Conservation (phyloP, 345 rosid genomes). For the Populus alba region DNA sequence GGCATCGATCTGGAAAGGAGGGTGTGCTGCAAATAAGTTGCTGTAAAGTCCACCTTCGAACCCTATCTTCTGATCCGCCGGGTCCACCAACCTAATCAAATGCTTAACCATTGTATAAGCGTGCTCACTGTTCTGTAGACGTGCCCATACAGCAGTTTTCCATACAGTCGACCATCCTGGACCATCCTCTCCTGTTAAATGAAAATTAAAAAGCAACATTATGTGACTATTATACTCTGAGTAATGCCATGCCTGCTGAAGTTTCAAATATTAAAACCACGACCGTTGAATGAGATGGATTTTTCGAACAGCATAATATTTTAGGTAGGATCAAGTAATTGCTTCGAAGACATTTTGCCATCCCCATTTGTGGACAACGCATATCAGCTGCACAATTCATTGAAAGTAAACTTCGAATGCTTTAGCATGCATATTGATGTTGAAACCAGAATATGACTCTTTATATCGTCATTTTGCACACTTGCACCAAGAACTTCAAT, state of each 20-base stretch:
- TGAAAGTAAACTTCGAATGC: neutral
- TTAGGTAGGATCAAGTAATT: neutral
- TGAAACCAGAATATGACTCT: neutral
- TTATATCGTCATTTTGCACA: neutral
- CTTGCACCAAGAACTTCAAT: neutral
- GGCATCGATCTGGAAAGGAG: conserved; percentile 95
- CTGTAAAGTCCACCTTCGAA: conserved; percentile 83
- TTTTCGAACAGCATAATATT: neutral
- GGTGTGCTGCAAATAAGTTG: conserved; percentile 90
- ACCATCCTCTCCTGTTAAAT: conserved; percentile 73
- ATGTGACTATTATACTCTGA: neutral
- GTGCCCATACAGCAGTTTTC: conserved; percentile 91
- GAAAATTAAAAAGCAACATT: neutral
- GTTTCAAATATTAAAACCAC: neutral
- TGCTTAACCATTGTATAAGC: conserved; percentile 74
- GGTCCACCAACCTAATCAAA: conserved; percentile 66
- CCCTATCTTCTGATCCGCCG: conserved; percentile 48
- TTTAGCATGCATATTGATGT: neutral
- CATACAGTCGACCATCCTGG: conserved; percentile 95
- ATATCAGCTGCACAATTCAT: neutral
- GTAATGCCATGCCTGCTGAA: neutral
- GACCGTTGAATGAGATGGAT: neutral
- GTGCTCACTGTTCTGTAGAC: conserved; percentile 56
- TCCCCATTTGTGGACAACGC: neutral
- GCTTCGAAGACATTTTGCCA: neutral